A percentile compares a stretch with the other conserved stretches of the same genome.
phyloP scores from a whole-genome alignment of 23 red algal genomes.

The Pyropia yezoensis region DNA sequence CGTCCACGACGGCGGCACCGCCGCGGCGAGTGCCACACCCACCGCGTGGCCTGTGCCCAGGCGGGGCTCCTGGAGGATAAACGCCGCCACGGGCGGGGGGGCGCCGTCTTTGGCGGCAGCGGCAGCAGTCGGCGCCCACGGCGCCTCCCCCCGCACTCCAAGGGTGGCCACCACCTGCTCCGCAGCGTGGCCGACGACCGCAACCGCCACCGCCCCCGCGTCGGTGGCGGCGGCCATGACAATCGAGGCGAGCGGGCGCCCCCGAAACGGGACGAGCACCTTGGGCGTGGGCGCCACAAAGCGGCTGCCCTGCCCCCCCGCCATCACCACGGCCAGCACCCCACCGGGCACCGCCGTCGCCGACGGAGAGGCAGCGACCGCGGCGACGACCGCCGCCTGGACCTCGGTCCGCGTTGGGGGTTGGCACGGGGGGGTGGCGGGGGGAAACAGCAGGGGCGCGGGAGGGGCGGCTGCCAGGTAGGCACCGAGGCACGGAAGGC shows the following conservation, averaged over 20 bases:
- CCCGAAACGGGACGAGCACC: slow-evolving; percentile 68
- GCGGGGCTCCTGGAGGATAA: slow-evolving; percentile 38
- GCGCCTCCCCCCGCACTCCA: background rate
- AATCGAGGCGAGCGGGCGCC: slow-evolving; percentile 65
- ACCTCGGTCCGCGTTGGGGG: too few relatives aligned
- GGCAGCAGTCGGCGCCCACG: too few relatives aligned
- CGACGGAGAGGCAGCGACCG: too few relatives aligned
- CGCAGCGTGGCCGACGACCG: slow-evolving; percentile 62
- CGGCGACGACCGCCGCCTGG: too few relatives aligned
- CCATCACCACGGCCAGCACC: slow-evolving; percentile 62
- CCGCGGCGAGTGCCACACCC: slow-evolving; percentile 35
- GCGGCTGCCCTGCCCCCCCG: slow-evolving; percentile 79
- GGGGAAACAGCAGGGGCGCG: too few relatives aligned
- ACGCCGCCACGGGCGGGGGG: background rate
- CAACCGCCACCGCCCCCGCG: slow-evolving; percentile 33
- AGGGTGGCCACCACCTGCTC: slow-evolving; percentile 44
- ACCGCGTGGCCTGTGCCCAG: slow-evolving; percentile 94
- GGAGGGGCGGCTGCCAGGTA: too few relatives aligned
- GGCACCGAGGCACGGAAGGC: too few relatives aligned
- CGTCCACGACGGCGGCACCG: slow-evolving; percentile 41
- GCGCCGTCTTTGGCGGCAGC: background rate
- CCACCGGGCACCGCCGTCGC: slow-evolving; percentile 21
- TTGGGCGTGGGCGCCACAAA: slow-evolving; percentile 65
- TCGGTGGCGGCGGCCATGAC: slow-evolving; percentile 40
- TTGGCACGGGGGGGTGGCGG: too few relatives aligned